Percentiles rank a stretch among this genome's conserved stretches.
Conservation (phyloP, 2,329 filamentous ascomycete genomes). For the Sporothrix euskadiensis region DNA sequence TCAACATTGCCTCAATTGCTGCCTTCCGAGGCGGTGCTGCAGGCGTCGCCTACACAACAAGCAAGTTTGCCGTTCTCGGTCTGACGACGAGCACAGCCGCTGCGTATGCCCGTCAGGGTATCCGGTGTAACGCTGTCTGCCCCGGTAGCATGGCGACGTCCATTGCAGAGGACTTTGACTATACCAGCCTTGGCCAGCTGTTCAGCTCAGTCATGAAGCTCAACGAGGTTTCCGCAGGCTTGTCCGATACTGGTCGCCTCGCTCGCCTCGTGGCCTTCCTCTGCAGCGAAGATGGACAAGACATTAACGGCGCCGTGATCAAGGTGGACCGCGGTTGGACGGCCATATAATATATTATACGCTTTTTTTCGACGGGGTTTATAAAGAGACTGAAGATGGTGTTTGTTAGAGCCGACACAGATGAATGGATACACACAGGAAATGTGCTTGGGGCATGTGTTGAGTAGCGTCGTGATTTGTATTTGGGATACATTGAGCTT, state of each 20-base stretch:
- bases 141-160: constrained; percentile 59
- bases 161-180: constrained; percentile 39
- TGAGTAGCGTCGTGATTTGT: too few relatives aligned
- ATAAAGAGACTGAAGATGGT: too few relatives aligned
- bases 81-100: constrained; percentile 58
- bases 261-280: constrained; percentile 13
- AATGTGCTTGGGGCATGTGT: too few relatives aligned
- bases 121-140: constrained; percentile 53
- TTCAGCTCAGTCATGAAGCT: not conserved
- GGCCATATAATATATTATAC: not conserved
- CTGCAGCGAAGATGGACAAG: constrained; percentile 18
- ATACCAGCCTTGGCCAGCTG: not conserved
- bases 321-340: constrained; percentile 21
- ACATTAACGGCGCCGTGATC: constrained; percentile 24
- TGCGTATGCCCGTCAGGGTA: constrained; percentile 56
- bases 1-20: constrained; percentile 24
- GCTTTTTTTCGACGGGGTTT: too few relatives aligned
- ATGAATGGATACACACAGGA: too few relatives aligned
- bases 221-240: not conserved
- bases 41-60: constrained; percentile 36
- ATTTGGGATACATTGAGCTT: too few relatives aligned
- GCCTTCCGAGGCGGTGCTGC: not conserved
- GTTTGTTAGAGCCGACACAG: too few relatives aligned
- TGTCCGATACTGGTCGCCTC: not conserved
- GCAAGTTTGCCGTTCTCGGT: constrained; percentile 36